phyloP scores from a whole-genome alignment of 148 eudicot genomes.

The Rheum nobile region DNA sequence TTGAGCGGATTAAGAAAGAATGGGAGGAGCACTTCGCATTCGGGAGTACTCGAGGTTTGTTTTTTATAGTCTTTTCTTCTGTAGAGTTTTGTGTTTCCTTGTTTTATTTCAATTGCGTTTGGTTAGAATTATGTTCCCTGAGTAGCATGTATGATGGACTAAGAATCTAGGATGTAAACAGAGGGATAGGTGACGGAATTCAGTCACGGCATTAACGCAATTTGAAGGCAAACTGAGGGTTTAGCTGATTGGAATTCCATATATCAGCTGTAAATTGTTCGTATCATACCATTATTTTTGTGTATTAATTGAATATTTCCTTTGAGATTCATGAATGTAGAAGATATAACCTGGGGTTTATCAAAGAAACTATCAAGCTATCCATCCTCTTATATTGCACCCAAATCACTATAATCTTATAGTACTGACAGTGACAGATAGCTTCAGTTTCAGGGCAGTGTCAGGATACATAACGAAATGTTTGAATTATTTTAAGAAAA shows the following conservation, averaged over 20 bases:
- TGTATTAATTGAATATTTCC: background rate
- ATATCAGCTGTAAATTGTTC: background rate
- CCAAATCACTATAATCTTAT: background rate
- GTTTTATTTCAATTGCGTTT: background rate
- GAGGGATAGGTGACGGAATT: too few relatives aligned
- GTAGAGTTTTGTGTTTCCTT: background rate
- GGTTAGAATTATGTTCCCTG: background rate
- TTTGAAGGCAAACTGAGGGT: background rate
- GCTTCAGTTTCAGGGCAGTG: background rate
- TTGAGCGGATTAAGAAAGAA: constrained; percentile 44
- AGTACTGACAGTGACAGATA: too few relatives aligned
- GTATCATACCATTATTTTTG: background rate
- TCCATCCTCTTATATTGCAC: background rate
- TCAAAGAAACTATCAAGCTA: background rate
- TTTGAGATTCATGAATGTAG: background rate
- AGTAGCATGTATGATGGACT: too few relatives aligned
- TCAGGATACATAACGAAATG: background rate
- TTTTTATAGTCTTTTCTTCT: background rate
- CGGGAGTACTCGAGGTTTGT: constrained; percentile 42
- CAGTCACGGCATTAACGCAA: background rate
- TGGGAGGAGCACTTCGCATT: constrained; percentile 66
- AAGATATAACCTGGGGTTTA: background rate
- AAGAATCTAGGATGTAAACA: background rate
- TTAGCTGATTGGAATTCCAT: background rate
- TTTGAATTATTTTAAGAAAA: background rate